Percentiles rank a stretch among this genome's conserved stretches.
Evolutionary conservation across 1,284 basidiomycete genomes (phyloP).

Genomic region (Volvariella volvacea): DNA sequence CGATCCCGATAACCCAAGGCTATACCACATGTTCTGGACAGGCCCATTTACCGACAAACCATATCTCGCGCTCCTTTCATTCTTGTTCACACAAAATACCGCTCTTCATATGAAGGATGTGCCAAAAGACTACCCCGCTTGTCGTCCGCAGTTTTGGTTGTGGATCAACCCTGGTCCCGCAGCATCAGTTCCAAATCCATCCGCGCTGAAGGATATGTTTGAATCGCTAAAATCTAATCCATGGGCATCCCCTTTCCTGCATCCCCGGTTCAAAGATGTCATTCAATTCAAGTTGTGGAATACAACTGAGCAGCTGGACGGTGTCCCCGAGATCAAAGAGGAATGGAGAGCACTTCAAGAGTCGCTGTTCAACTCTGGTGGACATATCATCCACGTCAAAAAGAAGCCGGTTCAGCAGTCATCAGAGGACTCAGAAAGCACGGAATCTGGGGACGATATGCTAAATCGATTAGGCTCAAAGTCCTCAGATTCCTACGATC

Average conservation of each 20-base stretch:
- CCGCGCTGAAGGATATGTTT: slow-evolving; percentile 57
- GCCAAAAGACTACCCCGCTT: slow-evolving; percentile 30
- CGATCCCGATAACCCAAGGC: slow-evolving; percentile 61
- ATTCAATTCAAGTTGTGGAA: slow-evolving; percentile 81
- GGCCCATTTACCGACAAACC: slow-evolving; percentile 80
- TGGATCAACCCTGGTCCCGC: slow-evolving; percentile 74
- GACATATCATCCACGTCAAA: slow-evolving; percentile 37
- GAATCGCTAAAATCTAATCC: slow-evolving; percentile 56
- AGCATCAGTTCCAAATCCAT: slow-evolving; percentile 61
- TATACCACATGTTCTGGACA: slow-evolving; percentile 84
- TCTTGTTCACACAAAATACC: slow-evolving; percentile 75
- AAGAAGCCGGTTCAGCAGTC: slow-evolving; percentile 23
- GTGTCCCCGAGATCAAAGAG: slow-evolving; percentile 60
- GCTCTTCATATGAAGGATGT: slow-evolving; percentile 49
- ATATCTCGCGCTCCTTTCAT: slow-evolving; percentile 71
- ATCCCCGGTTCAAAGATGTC: slow-evolving; percentile 64
- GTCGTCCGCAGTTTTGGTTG: slow-evolving; percentile 73
- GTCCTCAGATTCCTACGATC: slow-evolving; percentile 62
- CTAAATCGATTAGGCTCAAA: slow-evolving; percentile 59
- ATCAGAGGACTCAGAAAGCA: slow-evolving; percentile 13
- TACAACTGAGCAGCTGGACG: slow-evolving; percentile 75
- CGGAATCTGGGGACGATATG: slow-evolving; percentile 41
- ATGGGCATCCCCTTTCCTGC: slow-evolving; percentile 73
- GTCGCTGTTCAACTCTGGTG: slow-evolving; percentile 61
- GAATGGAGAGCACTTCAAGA: slow-evolving; percentile 59